Evolutionary conservation across 805 yeast genomes (phyloP).

Genomic region (Sugiyamaella lignohabitans): DNA sequence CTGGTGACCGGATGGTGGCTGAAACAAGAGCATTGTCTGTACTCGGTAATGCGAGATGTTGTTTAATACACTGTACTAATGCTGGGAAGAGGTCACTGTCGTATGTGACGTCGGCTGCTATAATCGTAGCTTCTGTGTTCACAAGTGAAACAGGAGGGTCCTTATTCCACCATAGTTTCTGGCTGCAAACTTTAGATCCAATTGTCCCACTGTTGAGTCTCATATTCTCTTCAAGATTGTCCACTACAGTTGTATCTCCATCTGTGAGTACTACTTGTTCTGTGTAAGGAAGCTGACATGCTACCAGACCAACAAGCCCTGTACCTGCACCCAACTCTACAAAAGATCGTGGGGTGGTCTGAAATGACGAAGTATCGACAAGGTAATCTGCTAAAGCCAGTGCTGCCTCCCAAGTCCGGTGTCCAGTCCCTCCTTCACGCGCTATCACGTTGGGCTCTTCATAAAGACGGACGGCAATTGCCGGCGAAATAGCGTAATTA

Average conservation of each 20-base stretch:
- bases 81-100: constrained; percentile 55
- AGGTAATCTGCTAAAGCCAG: constrained; percentile 54
- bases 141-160: constrained; percentile 22
- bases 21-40: constrained; percentile 42
- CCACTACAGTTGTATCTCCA: constrained; percentile 55
- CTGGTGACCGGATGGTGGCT: constrained; percentile 66
- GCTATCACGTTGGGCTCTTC: constrained; percentile 23
- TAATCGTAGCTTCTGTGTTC: constrained; percentile 39
- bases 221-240: constrained; percentile 41
- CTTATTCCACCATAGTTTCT: constrained; percentile 19
- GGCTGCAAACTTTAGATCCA: constrained; percentile 8
- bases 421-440: constrained; percentile 71
- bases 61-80: constrained; percentile 43
- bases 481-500: constrained; percentile 4
- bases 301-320: constrained; percentile 59
- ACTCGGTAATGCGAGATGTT: constrained; percentile 18
- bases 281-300: constrained; percentile 20
- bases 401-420: constrained; percentile 93
- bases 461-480: constrained; percentile 1
- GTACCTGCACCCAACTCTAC: constrained; percentile 89
- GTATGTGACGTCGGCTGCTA: constrained; percentile 88
- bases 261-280: constrained; percentile 49
- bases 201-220: constrained; percentile 34
- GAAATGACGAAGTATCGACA: constrained; percentile 9
- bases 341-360: constrained; percentile 20